Evolutionary conservation across 1,139 yeast genomes (phyloP).

Genomic region (Candida sanyaensis): DNA sequence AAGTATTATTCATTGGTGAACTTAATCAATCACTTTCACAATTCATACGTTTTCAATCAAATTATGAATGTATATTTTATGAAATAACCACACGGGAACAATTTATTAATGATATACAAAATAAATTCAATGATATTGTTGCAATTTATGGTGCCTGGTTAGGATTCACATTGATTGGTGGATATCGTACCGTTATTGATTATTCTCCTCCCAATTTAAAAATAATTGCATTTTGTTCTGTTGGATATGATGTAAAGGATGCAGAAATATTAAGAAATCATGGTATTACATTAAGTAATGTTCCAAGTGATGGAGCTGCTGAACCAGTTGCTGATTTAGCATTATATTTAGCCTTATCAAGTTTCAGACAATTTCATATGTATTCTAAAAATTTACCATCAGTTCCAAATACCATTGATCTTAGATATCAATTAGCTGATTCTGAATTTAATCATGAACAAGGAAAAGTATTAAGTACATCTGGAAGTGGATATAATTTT

Average conservation of each 20-base stretch:
- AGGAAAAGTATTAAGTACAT: constrained; percentile 9
- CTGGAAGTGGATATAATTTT: constrained; percentile 36
- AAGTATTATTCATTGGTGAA: constrained; percentile 50
- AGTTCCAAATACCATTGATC: constrained; percentile 12
- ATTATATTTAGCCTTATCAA: constrained; percentile 54
- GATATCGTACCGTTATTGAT: constrained; percentile 53
- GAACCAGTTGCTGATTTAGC: constrained; percentile 79
- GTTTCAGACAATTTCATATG: constrained; percentile 60
- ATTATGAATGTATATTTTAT: constrained; percentile 48
- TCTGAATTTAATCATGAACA: constrained; percentile 10
- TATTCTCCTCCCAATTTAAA: constrained; percentile 53
- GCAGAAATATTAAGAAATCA: constrained; percentile 35
- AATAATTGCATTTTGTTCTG: constrained; percentile 66
- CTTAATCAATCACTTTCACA: constrained; percentile 39
- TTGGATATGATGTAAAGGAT: constrained; percentile 69
- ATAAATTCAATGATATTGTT: constrained; percentile 39
- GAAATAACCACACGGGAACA: constrained; percentile 41
- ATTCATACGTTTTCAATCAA: constrained; percentile 33
- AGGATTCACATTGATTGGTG: constrained; percentile 53
- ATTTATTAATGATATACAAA: constrained; percentile 35
- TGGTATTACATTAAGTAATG: constrained; percentile 60
- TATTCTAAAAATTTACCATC: constrained; percentile 32
- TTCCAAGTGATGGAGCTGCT: constrained; percentile 64
- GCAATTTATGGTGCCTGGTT: constrained; percentile 71
- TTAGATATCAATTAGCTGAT: constrained; percentile 12